Conservation (phyloP, 805 yeast genomes). For the Zygoascus biomembranicola region DNA sequence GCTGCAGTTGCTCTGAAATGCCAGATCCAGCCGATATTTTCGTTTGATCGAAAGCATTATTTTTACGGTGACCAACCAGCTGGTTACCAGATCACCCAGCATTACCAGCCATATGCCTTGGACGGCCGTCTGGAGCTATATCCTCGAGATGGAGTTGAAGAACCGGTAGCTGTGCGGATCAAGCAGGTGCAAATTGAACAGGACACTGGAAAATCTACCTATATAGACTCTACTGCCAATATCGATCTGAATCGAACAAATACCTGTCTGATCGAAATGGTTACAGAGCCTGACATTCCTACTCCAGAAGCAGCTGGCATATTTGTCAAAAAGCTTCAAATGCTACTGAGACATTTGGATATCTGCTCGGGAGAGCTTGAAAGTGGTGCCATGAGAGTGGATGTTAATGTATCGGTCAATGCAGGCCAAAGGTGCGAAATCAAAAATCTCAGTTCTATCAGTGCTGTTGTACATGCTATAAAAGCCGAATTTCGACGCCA, state of each 20-base stretch:
- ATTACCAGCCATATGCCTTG: slow-evolving; percentile 66
- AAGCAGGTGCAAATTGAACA: slow-evolving; percentile 88
- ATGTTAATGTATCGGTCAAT: slow-evolving; percentile 81
- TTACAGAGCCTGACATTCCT: slow-evolving; percentile 80
- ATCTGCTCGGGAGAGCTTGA: slow-evolving; percentile 89
- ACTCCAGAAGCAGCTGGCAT: slow-evolving; percentile 59
- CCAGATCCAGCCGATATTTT: slow-evolving; percentile 44
- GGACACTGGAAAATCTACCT: slow-evolving; percentile 79
- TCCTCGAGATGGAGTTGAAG: slow-evolving; percentile 44
- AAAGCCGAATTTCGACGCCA: slow-evolving; percentile 68
- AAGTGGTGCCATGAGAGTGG: slow-evolving; percentile 91
- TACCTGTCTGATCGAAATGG: slow-evolving; percentile 82
- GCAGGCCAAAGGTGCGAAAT: slow-evolving; percentile 69
- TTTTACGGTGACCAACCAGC: slow-evolving; percentile 94
- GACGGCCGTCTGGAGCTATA: slow-evolving; percentile 50
- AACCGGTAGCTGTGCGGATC: slow-evolving; percentile 45
- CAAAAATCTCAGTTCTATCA: slow-evolving; percentile 78
- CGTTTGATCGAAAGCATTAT: slow-evolving; percentile 91
- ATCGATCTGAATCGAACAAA: slow-evolving; percentile 82
- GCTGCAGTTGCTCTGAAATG: slow-evolving; percentile 67
- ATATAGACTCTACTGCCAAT: slow-evolving; percentile 36
- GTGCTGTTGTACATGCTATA: slow-evolving; percentile 72
- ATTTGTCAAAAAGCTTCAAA: slow-evolving; percentile 75
- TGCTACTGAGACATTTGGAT: slow-evolving; percentile 54
- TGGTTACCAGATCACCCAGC: slow-evolving; percentile 94